phyloP scores from a whole-genome alignment of 2,329 filamentous ascomycete species.

The Trichoderma atrobrunneum region DNA sequence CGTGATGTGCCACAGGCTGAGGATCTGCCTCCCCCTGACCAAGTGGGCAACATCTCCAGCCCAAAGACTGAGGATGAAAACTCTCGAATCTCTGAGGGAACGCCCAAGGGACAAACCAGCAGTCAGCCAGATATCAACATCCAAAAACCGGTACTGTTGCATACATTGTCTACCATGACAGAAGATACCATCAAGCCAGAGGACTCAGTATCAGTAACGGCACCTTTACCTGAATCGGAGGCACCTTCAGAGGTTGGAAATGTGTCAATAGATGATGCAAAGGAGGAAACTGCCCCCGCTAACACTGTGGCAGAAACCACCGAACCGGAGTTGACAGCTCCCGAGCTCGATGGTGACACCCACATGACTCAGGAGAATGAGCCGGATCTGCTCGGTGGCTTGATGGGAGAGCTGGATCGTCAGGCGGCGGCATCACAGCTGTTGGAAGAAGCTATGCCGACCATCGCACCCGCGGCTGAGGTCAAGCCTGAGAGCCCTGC shows the following conservation, averaged over 20 bases:
- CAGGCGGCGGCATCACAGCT: constrained; percentile 27
- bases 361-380: constrained; percentile 24
- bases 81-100: constrained; percentile 27
- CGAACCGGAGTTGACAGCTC: constrained; percentile 21
- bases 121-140: constrained; percentile 23
- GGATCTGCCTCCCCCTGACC: constrained; percentile 36
- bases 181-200: constrained; percentile 40
- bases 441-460: not conserved
- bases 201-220: constrained; percentile 36
- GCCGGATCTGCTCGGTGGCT: constrained; percentile 44
- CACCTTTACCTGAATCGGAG: constrained; percentile 30
- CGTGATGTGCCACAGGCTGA: constrained; percentile 26
- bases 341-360: not conserved
- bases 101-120: constrained; percentile 30
- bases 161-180: constrained; percentile 35
- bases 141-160: constrained; percentile 27
- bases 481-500: constrained; percentile 13
- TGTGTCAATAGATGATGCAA: constrained; percentile 25
- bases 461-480: not conserved
- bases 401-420: constrained; percentile 45
- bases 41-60: constrained; percentile 41
- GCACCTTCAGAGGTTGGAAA: constrained; percentile 30
- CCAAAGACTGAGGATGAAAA: constrained; percentile 31
- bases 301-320: constrained; percentile 15
- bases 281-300: constrained; percentile 9